phyloP scores from a whole-genome alignment of 164 flowering plant genomes.

The Annona squamosa region DNA sequence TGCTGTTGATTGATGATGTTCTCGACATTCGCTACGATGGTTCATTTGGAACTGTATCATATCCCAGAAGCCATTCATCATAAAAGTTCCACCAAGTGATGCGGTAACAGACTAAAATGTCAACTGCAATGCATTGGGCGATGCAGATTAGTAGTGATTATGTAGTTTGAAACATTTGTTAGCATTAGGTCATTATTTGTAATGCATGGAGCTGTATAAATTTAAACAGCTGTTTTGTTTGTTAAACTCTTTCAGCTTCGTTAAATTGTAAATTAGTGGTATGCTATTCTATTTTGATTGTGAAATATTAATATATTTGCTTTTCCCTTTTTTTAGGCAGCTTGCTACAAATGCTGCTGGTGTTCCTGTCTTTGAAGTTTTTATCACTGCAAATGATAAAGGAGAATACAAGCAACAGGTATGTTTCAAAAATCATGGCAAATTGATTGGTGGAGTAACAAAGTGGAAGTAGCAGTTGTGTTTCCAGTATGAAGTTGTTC shows the following conservation, averaged over 20 bases:
- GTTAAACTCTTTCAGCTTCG: neutral
- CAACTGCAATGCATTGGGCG: neutral
- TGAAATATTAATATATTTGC: neutral
- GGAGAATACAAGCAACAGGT: conserved; percentile 88
- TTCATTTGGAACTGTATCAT: neutral
- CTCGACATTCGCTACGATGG: neutral
- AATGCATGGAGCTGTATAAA: no score
- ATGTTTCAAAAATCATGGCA: conserved; percentile 10
- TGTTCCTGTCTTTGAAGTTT: conserved; percentile 80
- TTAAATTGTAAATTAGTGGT: neutral
- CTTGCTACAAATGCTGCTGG: conserved; percentile 69
- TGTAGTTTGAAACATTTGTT: no score
- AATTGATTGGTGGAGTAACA: neutral
- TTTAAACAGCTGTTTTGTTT: neutral
- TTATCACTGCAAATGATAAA: conserved; percentile 41
- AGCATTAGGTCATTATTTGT: no score
- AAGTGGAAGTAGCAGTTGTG: neutral
- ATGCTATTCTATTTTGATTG: neutral
- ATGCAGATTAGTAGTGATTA: neutral
- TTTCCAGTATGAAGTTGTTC: neutral
- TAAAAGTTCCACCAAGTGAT: neutral
- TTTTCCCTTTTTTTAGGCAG: conserved; percentile 48
- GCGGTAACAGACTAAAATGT: neutral
- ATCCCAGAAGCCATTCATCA: neutral
- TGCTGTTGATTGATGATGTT: neutral